Conservation (phyloP, 1,284 basidiomycete genomes). For the Garcileccinum viscosum region DNA sequence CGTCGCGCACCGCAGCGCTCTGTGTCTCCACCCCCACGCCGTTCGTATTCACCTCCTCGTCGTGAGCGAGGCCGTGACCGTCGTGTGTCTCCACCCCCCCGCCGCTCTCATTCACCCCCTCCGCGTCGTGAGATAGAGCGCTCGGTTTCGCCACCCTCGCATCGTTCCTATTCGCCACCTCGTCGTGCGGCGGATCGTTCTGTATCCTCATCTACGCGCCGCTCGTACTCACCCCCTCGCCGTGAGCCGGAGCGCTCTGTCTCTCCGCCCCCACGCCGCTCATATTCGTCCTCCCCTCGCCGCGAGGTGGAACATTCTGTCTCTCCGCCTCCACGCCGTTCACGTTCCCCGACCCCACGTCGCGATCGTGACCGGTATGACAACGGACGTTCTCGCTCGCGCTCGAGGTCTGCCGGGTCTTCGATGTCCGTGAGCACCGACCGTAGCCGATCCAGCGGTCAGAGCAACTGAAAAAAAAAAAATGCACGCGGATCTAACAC, state of each 20-base stretch:
- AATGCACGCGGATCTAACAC: background rate
- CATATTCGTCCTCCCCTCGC: slow-evolving; percentile 43
- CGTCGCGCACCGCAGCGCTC: slow-evolving; percentile 35
- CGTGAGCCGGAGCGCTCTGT: background rate
- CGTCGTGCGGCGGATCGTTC: background rate
- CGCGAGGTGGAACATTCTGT: slow-evolving; percentile 31
- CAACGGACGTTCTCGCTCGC: slow-evolving; percentile 31
- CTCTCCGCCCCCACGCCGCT: slow-evolving; percentile 23
- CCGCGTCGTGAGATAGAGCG: background rate
- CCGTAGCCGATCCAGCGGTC: slow-evolving; percentile 33
- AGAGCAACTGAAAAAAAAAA: slow-evolving; percentile 25
- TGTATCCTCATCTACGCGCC: background rate
- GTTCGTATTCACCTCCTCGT: slow-evolving; percentile 34
- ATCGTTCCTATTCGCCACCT: slow-evolving; percentile 16
- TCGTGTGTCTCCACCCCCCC: slow-evolving; percentile 32
- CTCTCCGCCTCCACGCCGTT: slow-evolving; percentile 33
- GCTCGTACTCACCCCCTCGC: background rate
- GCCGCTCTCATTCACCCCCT: slow-evolving; percentile 22
- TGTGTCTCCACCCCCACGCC: slow-evolving; percentile 32
- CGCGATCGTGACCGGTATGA: slow-evolving; percentile 29
- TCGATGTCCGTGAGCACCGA: slow-evolving; percentile 55
- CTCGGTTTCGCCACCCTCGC: background rate
- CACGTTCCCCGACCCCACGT: slow-evolving; percentile 35
- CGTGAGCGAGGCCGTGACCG: slow-evolving; percentile 29
- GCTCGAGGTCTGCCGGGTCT: slow-evolving; percentile 45